These are phyloP conservation scores for Arctium minus DNA, from an alignment of 129 eudicot genomes.

Conservation along the genomic window DNA sequence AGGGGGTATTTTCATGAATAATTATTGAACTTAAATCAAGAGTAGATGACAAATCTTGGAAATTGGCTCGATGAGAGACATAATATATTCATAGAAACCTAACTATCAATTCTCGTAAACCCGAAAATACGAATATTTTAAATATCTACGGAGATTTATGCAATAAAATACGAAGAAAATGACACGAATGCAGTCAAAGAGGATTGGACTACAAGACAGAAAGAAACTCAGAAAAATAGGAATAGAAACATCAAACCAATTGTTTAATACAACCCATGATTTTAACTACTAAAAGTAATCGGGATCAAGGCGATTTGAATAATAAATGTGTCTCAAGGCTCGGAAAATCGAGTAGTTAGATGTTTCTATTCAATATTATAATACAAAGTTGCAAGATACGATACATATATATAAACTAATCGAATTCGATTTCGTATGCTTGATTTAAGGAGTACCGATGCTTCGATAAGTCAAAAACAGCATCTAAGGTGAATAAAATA, in stretches of 20 bases:
- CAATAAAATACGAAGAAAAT: slow-evolving; percentile 25
- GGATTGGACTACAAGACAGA: slow-evolving; percentile 41
- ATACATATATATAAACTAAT: slow-evolving; percentile 7
- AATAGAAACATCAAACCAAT: slow-evolving; percentile 89
- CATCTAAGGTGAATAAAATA: slow-evolving; percentile 52
- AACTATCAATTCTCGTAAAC: slow-evolving; percentile 28
- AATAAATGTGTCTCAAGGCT: slow-evolving; percentile 76
- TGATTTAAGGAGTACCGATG: slow-evolving; percentile 35
- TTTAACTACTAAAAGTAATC: slow-evolving; percentile 25
- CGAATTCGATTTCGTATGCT: slow-evolving; percentile 25
- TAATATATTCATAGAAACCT: slow-evolving; percentile 34
- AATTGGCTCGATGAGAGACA: slow-evolving; percentile 42
- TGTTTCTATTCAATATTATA: slow-evolving; percentile 59
- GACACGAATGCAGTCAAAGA: slow-evolving; percentile 30
- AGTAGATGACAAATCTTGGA: slow-evolving; percentile 36
- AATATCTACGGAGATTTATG: slow-evolving; percentile 14
- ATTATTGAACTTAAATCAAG: not conserved
- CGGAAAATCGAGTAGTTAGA: slow-evolving; percentile 62
- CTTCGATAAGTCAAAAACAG: slow-evolving; percentile 50
- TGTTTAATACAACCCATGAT: slow-evolving; percentile 56
- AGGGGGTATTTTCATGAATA: not conserved
- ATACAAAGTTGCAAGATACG: slow-evolving; percentile 18
- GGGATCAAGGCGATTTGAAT: slow-evolving; percentile 38
- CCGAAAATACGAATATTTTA: not conserved
- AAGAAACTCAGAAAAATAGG: slow-evolving; percentile 54